Conservation (phyloP, 768 basidiomycete genomes). For the Psilocybe cyanescens region DNA sequence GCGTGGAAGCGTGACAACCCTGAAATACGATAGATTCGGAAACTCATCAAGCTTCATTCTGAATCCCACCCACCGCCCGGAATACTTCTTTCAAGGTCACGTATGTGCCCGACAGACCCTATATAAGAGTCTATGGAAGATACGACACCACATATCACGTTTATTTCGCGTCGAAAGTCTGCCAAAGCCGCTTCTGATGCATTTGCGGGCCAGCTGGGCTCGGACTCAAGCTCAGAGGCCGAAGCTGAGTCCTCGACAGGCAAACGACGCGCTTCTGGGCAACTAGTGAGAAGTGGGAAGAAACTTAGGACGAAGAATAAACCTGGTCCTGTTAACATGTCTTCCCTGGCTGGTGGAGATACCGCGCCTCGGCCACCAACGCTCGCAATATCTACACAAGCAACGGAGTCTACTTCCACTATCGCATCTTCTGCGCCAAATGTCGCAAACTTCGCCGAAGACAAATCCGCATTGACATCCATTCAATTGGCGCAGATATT, state of each 20-base stretch:
- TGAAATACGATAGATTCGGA: background rate
- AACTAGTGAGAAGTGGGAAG: constrained; percentile 5
- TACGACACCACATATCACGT: background rate
- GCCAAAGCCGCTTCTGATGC: constrained; percentile 33
- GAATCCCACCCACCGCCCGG: background rate
- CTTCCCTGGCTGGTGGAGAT: background rate
- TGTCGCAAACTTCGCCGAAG: background rate
- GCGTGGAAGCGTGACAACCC: constrained; percentile 3
- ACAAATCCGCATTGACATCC: background rate
- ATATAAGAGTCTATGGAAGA: background rate
- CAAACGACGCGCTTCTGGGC: background rate
- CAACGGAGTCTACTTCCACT: background rate
- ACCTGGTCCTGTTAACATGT: background rate
- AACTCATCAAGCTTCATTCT: background rate
- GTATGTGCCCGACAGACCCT: background rate
- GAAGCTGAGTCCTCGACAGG: background rate
- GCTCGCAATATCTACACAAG: background rate
- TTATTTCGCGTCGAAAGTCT: constrained; percentile 34
- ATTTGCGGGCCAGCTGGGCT: constrained; percentile 35
- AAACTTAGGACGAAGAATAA: background rate
- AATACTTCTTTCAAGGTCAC: background rate
- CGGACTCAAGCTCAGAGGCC: constrained; percentile 24
- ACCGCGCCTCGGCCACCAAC: background rate
- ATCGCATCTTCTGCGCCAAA: background rate
- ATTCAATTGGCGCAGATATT: background rate